These are phyloP conservation scores for Taiozyma sp. DNA, from an alignment of 1,139 yeast species.

Conservation along the genomic window DNA sequence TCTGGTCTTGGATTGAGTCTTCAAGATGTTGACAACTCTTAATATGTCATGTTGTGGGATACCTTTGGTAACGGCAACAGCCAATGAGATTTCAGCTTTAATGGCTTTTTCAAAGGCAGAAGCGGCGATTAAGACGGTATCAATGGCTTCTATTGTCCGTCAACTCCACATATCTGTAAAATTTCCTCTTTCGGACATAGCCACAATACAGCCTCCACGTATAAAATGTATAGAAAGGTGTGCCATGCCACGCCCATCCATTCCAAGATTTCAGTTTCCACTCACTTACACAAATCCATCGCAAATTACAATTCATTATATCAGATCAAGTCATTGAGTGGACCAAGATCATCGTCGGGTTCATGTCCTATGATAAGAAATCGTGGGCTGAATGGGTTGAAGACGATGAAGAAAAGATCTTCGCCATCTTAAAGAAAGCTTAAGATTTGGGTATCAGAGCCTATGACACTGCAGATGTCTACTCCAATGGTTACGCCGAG, in stretches of 20 bases:
- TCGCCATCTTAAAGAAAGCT: slow-evolving; percentile 38
- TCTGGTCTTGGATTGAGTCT: slow-evolving; percentile 92
- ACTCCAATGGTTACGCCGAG: slow-evolving; percentile 40
- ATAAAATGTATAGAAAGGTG: background rate
- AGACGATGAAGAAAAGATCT: slow-evolving; percentile 33
- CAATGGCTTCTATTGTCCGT: background rate
- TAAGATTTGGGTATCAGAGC: slow-evolving; percentile 47
- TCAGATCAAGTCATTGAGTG: slow-evolving; percentile 4
- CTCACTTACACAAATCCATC: background rate
- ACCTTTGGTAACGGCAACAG: slow-evolving; percentile 97
- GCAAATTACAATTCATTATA: background rate
- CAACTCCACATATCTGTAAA: background rate
- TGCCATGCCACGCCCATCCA: background rate
- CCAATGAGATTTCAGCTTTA: slow-evolving; percentile 92
- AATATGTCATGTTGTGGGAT: slow-evolving; percentile 99
- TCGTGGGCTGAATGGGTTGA: slow-evolving; percentile 43
- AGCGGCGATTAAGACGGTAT: slow-evolving; percentile 69
- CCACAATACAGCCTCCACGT: background rate
- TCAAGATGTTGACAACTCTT: slow-evolving; percentile 89
- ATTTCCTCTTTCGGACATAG: background rate
- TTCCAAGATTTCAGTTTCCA: background rate
- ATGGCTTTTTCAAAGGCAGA: slow-evolving; percentile 94
- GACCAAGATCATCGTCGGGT: slow-evolving; percentile 44
- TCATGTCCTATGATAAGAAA: slow-evolving; percentile 47
- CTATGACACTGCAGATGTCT: slow-evolving; percentile 44